Evolutionary conservation across 2,329 filamentous ascomycete genomes (phyloP), one percentile per base, ranked within the genome.

Genomic region (Fusarium scirpi): DNA sequence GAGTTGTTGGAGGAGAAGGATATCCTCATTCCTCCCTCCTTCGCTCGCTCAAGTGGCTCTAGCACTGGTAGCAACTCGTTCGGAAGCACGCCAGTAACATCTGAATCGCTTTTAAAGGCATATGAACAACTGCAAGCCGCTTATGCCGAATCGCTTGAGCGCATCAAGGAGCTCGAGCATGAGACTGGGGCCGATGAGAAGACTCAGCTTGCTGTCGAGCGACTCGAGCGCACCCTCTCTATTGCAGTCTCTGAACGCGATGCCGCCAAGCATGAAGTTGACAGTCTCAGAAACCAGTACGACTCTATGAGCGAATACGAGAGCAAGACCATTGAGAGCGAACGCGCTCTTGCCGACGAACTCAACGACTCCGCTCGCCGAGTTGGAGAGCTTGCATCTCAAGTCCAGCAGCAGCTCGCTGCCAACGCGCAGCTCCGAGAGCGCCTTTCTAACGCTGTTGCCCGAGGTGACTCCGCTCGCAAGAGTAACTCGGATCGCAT

Each of bases 391-490:
- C 86, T 98, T 22, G 92, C 93, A 9, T 84, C 85, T 41, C 91
- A 97, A 78, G 94, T 98, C 25, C 90, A 91, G 59, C 85, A 90
- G 59, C 95, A 98, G 80, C 86, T 98, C 44, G 84, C 90, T n/a
- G 87, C 88, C 32, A 98, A 98, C 79, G 85, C 87, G 40, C 85
- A 88, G 29, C 85, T 99, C 52, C 91, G 94, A 60, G 84, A 88
- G 59, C 92, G 95, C 44, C 89, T 99, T 4, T 85, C 91, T 9
- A 88, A 92, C 22, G 94, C 94, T 2, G 92, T 98, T 40, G 85
- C 89, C 55, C 92, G 94, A 69, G 94, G 95, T 61, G 95, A 98
- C 75, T 86, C 87, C 32, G 93, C 96, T 74, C 94, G 97, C 78
- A 90, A 91, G 76, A 83, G 90, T 64, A 97, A 94, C 67, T 92